These are phyloP conservation scores for Colletotrichum tofieldiae DNA, from an alignment of 2,329 filamentous ascomycete genomes.

Conservation along the genomic window DNA sequence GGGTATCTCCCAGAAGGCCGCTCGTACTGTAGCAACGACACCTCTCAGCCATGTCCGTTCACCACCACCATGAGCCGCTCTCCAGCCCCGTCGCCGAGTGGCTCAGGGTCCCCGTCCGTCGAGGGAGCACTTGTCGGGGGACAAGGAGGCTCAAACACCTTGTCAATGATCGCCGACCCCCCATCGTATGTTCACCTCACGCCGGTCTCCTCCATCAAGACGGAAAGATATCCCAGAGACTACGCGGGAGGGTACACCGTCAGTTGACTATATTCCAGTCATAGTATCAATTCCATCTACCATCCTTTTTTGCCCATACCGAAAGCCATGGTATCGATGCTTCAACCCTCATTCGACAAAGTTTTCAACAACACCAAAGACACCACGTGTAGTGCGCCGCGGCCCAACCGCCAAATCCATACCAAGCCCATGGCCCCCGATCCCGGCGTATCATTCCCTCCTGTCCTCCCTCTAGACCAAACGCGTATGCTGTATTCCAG, in stretches of 20 bases:
- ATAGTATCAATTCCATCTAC: not conserved
- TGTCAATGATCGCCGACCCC: not conserved
- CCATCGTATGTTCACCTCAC: slow-evolving; percentile 19
- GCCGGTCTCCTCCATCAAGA: not conserved
- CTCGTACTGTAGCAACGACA: not conserved
- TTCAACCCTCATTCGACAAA: not conserved
- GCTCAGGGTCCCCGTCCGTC: not conserved
- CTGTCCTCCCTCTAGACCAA: not conserved
- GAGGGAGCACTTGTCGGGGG: not conserved
- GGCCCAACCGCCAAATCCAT: not conserved
- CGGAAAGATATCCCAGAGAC: not conserved
- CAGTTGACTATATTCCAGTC: not conserved
- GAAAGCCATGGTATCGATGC: not conserved
- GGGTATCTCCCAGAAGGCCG: not conserved
- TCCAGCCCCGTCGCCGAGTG: not conserved
- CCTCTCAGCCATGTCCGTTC: not conserved
- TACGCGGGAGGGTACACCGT: no score
- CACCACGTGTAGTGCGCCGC: slow-evolving; percentile 19
- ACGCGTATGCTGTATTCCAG: not conserved
- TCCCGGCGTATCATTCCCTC: not conserved
- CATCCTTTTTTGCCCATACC: not conserved
- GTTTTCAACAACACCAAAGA: slow-evolving; percentile 2
- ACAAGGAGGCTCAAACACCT: slow-evolving; percentile 25
- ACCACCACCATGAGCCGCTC: not conserved
- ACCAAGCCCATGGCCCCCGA: not conserved